These are phyloP conservation scores for Apiotrichum laibachii DNA, from an alignment of 1,284 basidiomycete species.

Conservation along the genomic window DNA sequence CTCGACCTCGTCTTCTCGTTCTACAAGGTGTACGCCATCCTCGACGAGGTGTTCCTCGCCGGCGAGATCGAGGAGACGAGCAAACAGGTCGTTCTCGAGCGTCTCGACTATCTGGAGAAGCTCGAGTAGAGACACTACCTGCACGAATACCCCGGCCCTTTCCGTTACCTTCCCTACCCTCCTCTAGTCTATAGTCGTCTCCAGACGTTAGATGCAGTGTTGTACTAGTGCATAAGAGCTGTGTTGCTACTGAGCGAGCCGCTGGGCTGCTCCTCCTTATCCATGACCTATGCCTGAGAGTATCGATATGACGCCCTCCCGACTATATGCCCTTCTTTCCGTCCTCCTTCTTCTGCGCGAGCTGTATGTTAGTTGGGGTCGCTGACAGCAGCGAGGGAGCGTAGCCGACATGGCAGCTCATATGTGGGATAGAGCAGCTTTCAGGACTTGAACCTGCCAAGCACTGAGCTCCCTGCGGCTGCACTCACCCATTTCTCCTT, in stretches of 20 bases:
- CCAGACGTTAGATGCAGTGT: constrained; percentile 8
- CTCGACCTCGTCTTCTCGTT: constrained; percentile 97
- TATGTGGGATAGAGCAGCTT: too few relatives aligned
- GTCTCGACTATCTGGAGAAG: constrained; percentile 86
- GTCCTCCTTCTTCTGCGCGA: constrained; percentile 13
- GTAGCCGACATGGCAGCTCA: too few relatives aligned
- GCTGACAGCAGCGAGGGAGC: too few relatives aligned
- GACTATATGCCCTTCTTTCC: background rate
- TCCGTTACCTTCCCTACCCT: background rate
- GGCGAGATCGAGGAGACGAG: constrained; percentile 98
- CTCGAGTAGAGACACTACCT: constrained; percentile 54
- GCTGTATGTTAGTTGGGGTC: constrained; percentile 3
- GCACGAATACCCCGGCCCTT: background rate
- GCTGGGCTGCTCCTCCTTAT: background rate
- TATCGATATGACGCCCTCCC: background rate
- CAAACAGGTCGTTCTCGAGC: constrained; percentile 86
- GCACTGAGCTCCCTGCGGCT: too few relatives aligned
- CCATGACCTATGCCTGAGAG: background rate
- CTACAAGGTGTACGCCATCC: constrained; percentile 96
- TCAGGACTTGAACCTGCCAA: too few relatives aligned
- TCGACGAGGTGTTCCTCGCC: constrained; percentile 98
- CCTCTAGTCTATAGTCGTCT: background rate
- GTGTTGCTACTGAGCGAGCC: background rate
- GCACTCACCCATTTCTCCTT: constrained; percentile 49
- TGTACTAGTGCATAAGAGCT: constrained; percentile 13